Base-by-base conservation (phyloP, 176 grass and related monocot species). In the Zoysia japonica region DNA sequence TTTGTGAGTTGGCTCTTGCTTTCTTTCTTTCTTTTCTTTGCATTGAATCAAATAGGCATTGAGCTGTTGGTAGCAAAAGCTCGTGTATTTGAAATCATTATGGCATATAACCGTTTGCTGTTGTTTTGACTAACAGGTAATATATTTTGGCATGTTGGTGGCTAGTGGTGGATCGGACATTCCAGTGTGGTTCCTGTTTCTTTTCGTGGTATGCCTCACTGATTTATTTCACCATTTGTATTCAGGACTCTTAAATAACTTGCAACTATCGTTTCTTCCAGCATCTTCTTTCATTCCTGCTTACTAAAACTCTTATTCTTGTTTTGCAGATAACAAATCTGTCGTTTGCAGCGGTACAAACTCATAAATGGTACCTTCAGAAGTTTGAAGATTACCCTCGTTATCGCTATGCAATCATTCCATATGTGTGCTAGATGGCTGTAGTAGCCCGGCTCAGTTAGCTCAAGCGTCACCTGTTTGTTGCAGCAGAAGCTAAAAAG, bases 381-480 rank as follows among this genome's bases (percentile, higher is more conserved):
- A 97, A 97, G 50, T 97, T 97, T 80, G 95, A 97, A 53, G 85
- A 90, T 68, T 97, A 97, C 74, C 89, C 95, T 47, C 66, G 79
- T 66, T 86, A 48, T 67, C 84, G 87, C 9, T 87, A 83, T 47
- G 95, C 95, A 9, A 92, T 94, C 47, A 92, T 94, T 71, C 91
- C 94, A 70, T 97, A 87, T 72, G 56, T 94, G 74, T 94, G 86
- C 61, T 97, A 97, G 80, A 68, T 0, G 7, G 15, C 6, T 82
- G 44, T 77, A 77, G 59, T 42, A 51, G 74, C 73, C 46, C 67
- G 35, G 11, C 44, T 43, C 36, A 35, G 45, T 77, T 70, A 15
- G 20, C 44, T 49, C 36, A 68, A 61, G 51, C 62, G 50, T 61
- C 59, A 3, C 43, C 45, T 59, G 1, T 50, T 64, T 68, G 61